Evolutionary conservation across 2,329 filamentous ascomycete species (phyloP).

Genomic region (Seiridium cupressi): DNA sequence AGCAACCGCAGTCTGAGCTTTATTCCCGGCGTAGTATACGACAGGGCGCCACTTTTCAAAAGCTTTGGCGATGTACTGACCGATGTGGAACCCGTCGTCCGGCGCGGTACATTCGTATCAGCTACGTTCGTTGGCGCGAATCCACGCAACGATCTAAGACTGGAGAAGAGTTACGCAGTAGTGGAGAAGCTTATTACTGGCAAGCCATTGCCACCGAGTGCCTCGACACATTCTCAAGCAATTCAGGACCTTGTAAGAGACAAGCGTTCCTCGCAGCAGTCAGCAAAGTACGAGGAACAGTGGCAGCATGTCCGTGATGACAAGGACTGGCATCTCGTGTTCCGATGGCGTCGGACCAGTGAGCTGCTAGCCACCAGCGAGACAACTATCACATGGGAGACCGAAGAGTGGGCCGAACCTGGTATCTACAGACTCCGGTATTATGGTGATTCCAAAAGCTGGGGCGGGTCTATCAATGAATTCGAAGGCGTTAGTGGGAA

Average conservation of each 20-base stretch:
- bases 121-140: slow-evolving; percentile 82
- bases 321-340: slow-evolving; percentile 78
- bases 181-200: slow-evolving; percentile 60
- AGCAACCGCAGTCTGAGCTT: slow-evolving; percentile 72
- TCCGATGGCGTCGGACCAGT: slow-evolving; percentile 74
- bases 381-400: slow-evolving; percentile 76
- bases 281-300: slow-evolving; percentile 4
- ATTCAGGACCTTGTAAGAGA: slow-evolving; percentile 1
- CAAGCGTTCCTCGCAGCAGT: not conserved
- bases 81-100: slow-evolving; percentile 51
- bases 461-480: slow-evolving; percentile 58
- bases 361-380: slow-evolving; percentile 70
- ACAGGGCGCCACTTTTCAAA: slow-evolving; percentile 63
- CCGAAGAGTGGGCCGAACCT: slow-evolving; percentile 52
- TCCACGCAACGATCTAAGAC: slow-evolving; percentile 78
- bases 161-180: slow-evolving; percentile 74
- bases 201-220: not conserved
- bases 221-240: slow-evolving; percentile 4
- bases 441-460: slow-evolving; percentile 74
- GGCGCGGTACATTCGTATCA: slow-evolving; percentile 56
- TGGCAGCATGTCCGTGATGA: slow-evolving; percentile 75
- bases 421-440: slow-evolving; percentile 78
- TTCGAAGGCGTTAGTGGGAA: slow-evolving; percentile 67
- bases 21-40: slow-evolving; percentile 74
- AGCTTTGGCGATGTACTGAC: slow-evolving; percentile 66